Base-by-base conservation (phyloP, 257 asterid genomes). In the Rauvolfia tetraphylla region DNA sequence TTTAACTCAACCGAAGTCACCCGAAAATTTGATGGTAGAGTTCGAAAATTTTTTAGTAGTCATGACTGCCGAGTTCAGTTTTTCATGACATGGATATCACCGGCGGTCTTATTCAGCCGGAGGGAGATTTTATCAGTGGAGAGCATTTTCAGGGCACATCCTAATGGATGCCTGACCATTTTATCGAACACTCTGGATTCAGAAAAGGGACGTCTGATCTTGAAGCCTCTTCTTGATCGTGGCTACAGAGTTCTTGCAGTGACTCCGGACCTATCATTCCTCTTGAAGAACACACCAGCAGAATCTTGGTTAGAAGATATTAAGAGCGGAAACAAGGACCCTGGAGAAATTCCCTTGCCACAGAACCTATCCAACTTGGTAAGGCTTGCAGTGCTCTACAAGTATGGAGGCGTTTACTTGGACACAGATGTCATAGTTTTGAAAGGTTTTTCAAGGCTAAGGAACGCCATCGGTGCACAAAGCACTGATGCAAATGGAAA, bases 401-500 rank as follows among this genome's bases (percentile, higher is more conserved):
- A 83, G 41, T 91, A 88, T 54, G 96, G 96, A 8, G 97, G 97
- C 0, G 82, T 88, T 54, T 93, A 91, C 71, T 48, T 91, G 58
- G 97, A 93, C 58, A 79, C 89, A 1, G 96, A 93, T 84, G 88
- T 88, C 51, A 79, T 93, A 58, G 73, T 89, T 72, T 67, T 89
- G 86, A 88, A 81, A 39, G 90, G 86, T 72, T 78, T 91, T 73
- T 89, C 92, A 0, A 34, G 68, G 25, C 71, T 91, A 20, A 88
- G 88, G 81, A 93, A 91, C 11, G 78, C 89, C 0, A 85, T 91
- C 31, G 98, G 94, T 41, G 95, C 93, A 36, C 97, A 93, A 61
- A 84, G 88, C 57, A 59, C 62, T 36, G 88, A 83, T 72, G 33
- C 18, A 0, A 53, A 49, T 44, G 94, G 93, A 22, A 89, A 88